Conservation (phyloP, 2,329 filamentous ascomycete genomes). For the Emergomyces orientalis region DNA sequence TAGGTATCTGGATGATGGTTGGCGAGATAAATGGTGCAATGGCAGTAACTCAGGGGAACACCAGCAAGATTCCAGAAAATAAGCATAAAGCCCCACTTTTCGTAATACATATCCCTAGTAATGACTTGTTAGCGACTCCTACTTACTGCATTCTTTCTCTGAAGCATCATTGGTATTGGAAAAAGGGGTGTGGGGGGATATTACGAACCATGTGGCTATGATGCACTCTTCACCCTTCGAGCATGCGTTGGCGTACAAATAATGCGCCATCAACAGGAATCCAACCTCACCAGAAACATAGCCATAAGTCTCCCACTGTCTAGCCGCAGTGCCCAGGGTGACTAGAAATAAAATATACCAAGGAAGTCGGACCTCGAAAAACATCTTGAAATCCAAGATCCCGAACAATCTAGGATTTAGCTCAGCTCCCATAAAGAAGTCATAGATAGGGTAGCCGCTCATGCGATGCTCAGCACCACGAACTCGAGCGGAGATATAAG, state of each 20-base stretch:
- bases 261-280: constrained; percentile 83
- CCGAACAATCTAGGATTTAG: constrained; percentile 79
- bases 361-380: constrained; percentile 83
- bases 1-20: constrained; percentile 72
- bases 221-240: constrained; percentile 88
- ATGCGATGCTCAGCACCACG: constrained; percentile 85
- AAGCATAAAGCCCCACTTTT: constrained; percentile 96
- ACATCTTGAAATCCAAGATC: constrained; percentile 87
- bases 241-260: constrained; percentile 85
- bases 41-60: constrained; percentile 84
- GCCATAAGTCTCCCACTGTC: constrained; percentile 76
- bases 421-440: constrained; percentile 87
- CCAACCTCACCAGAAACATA: constrained; percentile 77
- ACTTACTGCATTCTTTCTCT: neutral
- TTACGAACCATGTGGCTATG: constrained; percentile 63
- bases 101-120: constrained; percentile 80
- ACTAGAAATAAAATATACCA: constrained; percentile 86
- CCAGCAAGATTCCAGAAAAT: constrained; percentile 96
- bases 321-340: constrained; percentile 63
- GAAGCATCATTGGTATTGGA: neutral
- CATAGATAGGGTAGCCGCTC: constrained; percentile 72
- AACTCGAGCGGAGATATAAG: constrained; percentile 73
- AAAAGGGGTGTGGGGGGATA: constrained; percentile 7
- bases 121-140: constrained; percentile 1
- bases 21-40: constrained; percentile 83